Base-by-base conservation (phyloP, 805 yeast genomes). In the Yamadazyma scolyti region DNA sequence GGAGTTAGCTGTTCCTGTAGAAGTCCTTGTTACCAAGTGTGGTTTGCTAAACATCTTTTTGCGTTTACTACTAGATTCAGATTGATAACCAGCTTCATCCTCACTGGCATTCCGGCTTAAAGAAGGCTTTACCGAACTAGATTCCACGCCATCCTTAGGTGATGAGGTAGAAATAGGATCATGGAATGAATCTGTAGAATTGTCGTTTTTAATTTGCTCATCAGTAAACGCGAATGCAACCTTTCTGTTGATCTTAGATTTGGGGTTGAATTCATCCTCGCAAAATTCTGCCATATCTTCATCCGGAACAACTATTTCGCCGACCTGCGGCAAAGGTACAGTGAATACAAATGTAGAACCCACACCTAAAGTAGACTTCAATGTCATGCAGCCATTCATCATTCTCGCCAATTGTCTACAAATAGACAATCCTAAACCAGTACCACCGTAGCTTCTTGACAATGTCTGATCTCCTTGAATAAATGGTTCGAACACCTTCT, bases 401-500 rank as follows among this genome's bases (percentile, higher is more conserved):
- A 89, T 76, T 20, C 72, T 74, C 0, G 96, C 96, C 37, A 93
- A 72, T 56, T 90, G 97, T 37, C 86, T 70, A 58, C 97, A 93
- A 48, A 90, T 90, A 1, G 79, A 71, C 25, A 90, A 70, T 1
- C 98, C 98, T 28, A 90, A 66, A 2, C 97, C 98, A 0, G 97
- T 93, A 44, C 98, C 98, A 36, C 97, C 97, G 50, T 83, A 81
- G 35, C 89, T 85, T 50, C 95, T 71, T 4, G 95, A 84, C 16
- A 87, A 66, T 0, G 96, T 87, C 55, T 88, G 96, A 50, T 90
- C 97, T 31, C 97, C 98, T 61, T 90, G 98, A 12, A 89, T 88
- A 64, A 90, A 90, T 1, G 97, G 97, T 48, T 93, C 97, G 56
- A 90, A 90, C 1, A 90, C 94, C 39, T 82, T 77, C 25, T 78